Base-by-base conservation (phyloP, 2,329 filamentous ascomycete genomes). In the Arthrobotrys sphaeroides region DNA sequence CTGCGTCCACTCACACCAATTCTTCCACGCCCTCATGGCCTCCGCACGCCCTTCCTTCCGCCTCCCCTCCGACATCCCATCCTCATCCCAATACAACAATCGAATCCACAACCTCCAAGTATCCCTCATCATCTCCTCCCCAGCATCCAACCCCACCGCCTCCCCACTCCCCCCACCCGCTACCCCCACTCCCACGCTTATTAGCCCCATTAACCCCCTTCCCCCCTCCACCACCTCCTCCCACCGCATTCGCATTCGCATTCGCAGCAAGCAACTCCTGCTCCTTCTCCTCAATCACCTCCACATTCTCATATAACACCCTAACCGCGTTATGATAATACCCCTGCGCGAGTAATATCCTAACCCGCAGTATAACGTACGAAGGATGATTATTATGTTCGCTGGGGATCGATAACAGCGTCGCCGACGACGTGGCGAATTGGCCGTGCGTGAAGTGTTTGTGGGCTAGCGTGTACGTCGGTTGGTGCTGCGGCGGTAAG, bases 71-170 rank as follows among this genome's bases (percentile, higher is more conserved):
- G 42, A 38, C 70, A 68, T 74, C 2, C 62, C 70, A 9, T 68
- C 70, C n/a, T 74, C 70, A 31, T 74, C 70, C 70, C 70, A 74
- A 42, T 68, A 74, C 45, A 74, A 31, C 28, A 74, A 16, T 31
- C 47, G 51, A 24, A 74, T 74, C 70, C 70, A 74, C 38, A 74
- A 64, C 55, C 31, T 51, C 70, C 70, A 74, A 1, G 62, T 67
- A 64, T 74, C 70, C 45, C 70, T 33, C 70, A 74, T 74, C 70
- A 74, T 74, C 62, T 68, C 70, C 53, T 74, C 70, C 24, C 70
- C 70, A 9, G 62, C 70, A 0, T 74, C 70, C 55, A 74, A 22
- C 18, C 7, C 28, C 60, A 45, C 49, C 38, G n/a, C 33, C 42
- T 20, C 24, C 16, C n/a, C 31, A 9, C 55, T 38, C 33, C 2